phyloP scores from a whole-genome alignment of 805 yeast species.

The Candida germanica region DNA sequence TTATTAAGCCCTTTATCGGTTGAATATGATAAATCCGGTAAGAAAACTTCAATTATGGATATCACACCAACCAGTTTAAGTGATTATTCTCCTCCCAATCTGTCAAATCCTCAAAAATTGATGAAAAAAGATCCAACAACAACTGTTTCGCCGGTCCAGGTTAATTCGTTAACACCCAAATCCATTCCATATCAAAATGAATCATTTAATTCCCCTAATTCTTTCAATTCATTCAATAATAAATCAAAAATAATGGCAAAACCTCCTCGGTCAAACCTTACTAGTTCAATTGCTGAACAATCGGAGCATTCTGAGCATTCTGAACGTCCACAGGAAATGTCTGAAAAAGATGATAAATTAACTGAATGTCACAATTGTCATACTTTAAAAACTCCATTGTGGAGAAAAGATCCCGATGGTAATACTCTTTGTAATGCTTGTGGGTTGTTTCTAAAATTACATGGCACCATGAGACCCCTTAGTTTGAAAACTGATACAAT shows the following conservation, averaged over 20 bases:
- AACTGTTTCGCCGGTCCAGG: slow-evolving; percentile 16
- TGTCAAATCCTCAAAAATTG: slow-evolving; percentile 4
- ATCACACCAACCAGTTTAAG: slow-evolving; percentile 33
- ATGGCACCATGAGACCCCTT: slow-evolving; percentile 60
- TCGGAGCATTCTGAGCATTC: background rate
- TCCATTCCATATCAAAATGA: slow-evolving; percentile 1
- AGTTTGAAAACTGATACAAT: slow-evolving; percentile 57
- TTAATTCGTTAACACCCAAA: slow-evolving; percentile 9
- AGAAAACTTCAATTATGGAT: slow-evolving; percentile 13
- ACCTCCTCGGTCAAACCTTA: slow-evolving; percentile 19
- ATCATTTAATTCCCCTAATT: slow-evolving; percentile 1
- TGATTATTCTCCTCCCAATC: slow-evolving; percentile 20
- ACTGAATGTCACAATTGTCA: slow-evolving; percentile 57
- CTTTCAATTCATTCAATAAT: background rate
- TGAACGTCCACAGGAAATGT: slow-evolving; percentile 6
- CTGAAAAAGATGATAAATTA: slow-evolving; percentile 4
- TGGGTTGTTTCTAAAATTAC: slow-evolving; percentile 57
- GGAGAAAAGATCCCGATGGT: slow-evolving; percentile 60
- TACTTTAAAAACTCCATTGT: slow-evolving; percentile 57
- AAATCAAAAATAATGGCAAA: slow-evolving; percentile 1
- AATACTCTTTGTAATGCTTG: slow-evolving; percentile 64
- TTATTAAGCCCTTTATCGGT: slow-evolving; percentile 35
- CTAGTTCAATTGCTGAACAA: slow-evolving; percentile 17
- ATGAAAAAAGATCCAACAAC: slow-evolving; percentile 20
- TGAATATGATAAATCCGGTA: background rate